Evolutionary conservation across 192 early-diverging fungal species (phyloP).

Genomic region (Spizellomyces sp.): DNA sequence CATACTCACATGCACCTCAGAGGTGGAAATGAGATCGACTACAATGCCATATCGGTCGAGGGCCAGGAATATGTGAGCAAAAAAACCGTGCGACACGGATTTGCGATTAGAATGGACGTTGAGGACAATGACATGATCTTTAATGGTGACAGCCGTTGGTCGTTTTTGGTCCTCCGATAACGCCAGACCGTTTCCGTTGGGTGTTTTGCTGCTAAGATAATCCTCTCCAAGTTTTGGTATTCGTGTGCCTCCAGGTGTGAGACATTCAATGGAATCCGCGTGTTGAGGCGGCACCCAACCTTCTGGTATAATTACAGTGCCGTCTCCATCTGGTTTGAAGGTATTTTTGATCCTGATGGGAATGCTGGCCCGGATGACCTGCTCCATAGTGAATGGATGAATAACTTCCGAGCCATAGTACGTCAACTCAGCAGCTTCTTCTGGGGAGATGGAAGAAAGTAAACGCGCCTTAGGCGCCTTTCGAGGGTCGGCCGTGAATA

Average conservation of each 20-base stretch:
- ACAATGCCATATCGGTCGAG: conserved; percentile 87
- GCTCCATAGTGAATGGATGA: conserved; percentile 99
- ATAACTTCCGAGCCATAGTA: conserved; percentile 93
- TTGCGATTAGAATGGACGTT: conserved; percentile 98
- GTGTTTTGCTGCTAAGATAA: background rate
- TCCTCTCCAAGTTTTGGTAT: background rate
- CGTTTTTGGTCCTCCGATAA: conserved; percentile 48
- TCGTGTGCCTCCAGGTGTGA: conserved; percentile 21
- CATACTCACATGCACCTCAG: conserved; percentile 86
- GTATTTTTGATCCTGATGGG: conserved; percentile 99
- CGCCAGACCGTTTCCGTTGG: conserved; percentile 10
- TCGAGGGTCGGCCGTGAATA: conserved; percentile 98
- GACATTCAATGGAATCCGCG: conserved; percentile 9
- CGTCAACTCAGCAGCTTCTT: conserved; percentile 97
- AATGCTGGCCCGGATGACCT: conserved; percentile 93
- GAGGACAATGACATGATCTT: conserved; percentile 92
- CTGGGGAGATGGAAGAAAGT: conserved; percentile 91
- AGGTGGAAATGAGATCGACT: conserved; percentile 92
- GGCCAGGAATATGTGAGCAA: conserved; percentile 91
- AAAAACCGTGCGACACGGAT: conserved; percentile 94
- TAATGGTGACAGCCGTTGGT: conserved; percentile 99
- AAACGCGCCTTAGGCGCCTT: conserved; percentile 87
- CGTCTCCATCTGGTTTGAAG: conserved; percentile 86
- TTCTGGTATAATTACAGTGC: conserved; percentile 94
- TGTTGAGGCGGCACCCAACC: conserved; percentile 35